phyloP scores from a whole-genome alignment of 257 asterid species.

The Catharanthus roseus region DNA sequence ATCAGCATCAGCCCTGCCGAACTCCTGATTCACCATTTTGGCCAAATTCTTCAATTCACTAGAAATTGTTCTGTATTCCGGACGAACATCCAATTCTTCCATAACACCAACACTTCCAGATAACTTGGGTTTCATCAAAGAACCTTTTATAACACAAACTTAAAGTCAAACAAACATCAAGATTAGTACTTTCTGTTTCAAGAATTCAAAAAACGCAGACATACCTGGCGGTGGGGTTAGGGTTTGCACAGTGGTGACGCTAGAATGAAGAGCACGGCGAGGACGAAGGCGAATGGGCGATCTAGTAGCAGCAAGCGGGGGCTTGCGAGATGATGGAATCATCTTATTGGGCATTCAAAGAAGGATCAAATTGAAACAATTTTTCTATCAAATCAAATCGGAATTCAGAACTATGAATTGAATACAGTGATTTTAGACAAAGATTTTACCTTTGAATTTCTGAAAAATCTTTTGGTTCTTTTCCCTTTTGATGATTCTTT shows the following conservation, averaged over 20 bases:
- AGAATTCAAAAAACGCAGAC: not conserved
- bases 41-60: slow-evolving; percentile 64
- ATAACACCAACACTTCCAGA: slow-evolving; percentile 31
- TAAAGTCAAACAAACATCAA: not conserved
- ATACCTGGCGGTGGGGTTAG: slow-evolving; percentile 53
- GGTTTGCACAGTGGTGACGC: slow-evolving; percentile 28
- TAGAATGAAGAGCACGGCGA: slow-evolving; percentile 55
- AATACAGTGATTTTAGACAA: not conserved
- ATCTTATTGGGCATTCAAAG: slow-evolving; percentile 22
- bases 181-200: not conserved
- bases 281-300: slow-evolving; percentile 75
- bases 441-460: no score
- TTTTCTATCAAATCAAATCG: not conserved
- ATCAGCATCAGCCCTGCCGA: slow-evolving; percentile 24
- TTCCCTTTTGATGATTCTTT: no score
- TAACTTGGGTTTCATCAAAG: slow-evolving; percentile 50
- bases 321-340: slow-evolving; percentile 66
- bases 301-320: slow-evolving; percentile 80
- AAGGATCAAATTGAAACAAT: not conserved
- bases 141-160: slow-evolving; percentile 34
- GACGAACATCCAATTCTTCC: slow-evolving; percentile 43
- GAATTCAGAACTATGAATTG: no score
- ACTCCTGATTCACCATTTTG: slow-evolving; percentile 62
- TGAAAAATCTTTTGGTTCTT: no score
- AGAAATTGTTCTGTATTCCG: slow-evolving; percentile 69